A percentile compares a stretch with the other conserved stretches of the same genome.
These are phyloP conservation scores for Dipteronia dyeriana DNA, from an alignment of 345 rosid species.

Conservation along the genomic window DNA sequence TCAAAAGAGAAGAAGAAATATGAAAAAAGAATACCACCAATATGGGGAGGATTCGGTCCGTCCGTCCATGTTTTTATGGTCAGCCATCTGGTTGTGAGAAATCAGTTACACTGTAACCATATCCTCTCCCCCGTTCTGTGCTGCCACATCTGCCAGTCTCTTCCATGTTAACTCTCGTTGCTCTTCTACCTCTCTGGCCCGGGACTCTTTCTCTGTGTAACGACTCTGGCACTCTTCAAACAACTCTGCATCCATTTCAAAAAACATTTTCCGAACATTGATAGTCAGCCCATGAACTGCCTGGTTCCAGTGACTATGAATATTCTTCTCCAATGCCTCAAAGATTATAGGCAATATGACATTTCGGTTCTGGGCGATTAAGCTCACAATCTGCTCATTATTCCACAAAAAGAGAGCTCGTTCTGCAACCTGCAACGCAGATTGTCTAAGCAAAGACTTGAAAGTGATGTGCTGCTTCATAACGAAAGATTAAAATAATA, in stretches of 20 bases:
- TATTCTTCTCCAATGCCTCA: constrained; percentile 77
- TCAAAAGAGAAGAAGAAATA: background rate
- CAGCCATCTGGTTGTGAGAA: constrained; percentile 12
- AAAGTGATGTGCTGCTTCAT: background rate
- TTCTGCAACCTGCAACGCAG: constrained; percentile 75
- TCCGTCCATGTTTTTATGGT: constrained; percentile 7
- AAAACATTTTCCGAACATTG: constrained; percentile 78
- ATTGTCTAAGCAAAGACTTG: constrained; percentile 17
- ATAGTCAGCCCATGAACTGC: constrained; percentile 80
- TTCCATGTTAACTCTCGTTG: constrained; percentile 72
- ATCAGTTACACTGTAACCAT: constrained; percentile 49
- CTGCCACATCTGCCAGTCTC: constrained; percentile 72
- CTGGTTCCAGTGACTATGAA: constrained; percentile 78
- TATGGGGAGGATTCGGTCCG: constrained; percentile 22
- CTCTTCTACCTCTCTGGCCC: constrained; percentile 61
- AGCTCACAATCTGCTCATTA: constrained; percentile 75
- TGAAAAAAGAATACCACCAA: constrained; percentile 45
- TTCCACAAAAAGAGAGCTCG: constrained; percentile 92
- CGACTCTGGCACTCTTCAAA: constrained; percentile 77
- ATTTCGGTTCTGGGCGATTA: constrained; percentile 71
- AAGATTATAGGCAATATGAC: constrained; percentile 73
- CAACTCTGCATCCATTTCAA: constrained; percentile 79
- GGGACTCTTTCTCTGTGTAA: constrained; percentile 61
- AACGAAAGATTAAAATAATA: background rate
- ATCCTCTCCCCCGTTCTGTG: constrained; percentile 48